Evolutionary conservation across 257 asterid species (phyloP).

Genomic region (Capsicum baccatum): DNA sequence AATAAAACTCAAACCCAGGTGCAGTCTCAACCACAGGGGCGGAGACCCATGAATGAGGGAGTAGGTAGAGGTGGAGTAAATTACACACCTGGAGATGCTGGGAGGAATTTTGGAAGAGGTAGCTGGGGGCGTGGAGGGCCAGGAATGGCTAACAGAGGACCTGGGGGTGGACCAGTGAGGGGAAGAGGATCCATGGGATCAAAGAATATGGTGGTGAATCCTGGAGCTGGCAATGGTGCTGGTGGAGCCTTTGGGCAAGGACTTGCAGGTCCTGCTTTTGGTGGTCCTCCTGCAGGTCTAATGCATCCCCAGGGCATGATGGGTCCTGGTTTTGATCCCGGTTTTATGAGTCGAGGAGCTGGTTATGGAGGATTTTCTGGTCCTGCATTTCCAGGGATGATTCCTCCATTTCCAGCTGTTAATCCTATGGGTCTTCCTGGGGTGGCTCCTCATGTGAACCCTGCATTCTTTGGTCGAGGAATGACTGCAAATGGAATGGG

Average conservation of each 20-base stretch:
- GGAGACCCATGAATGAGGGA: conserved; percentile 63
- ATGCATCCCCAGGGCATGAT: conserved; percentile 64
- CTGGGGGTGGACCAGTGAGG: conserved; percentile 66
- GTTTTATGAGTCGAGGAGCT: conserved; percentile 60
- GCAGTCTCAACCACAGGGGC: conserved; percentile 63
- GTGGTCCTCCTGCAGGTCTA: conserved; percentile 53
- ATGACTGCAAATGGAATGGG: conserved; percentile 58
- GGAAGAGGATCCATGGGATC: conserved; percentile 59
- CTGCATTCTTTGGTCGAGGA: conserved; percentile 65
- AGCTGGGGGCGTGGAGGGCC: conserved; percentile 67
- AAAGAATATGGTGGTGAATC: conserved; percentile 52
- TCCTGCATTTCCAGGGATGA: conserved; percentile 57
- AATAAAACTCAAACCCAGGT: conserved; percentile 51
- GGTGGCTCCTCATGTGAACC: conserved; percentile 66
- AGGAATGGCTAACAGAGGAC: conserved; percentile 66
- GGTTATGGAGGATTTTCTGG: conserved; percentile 65
- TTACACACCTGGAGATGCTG: conserved; percentile 55
- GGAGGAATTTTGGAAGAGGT: conserved; percentile 59
- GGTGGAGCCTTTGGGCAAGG: conserved; percentile 55
- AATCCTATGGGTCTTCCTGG: conserved; percentile 58
- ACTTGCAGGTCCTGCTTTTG: conserved; percentile 50
- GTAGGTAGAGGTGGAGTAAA: conserved; percentile 73
- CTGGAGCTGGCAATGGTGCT: conserved; percentile 42
- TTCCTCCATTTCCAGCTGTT: conserved; percentile 55
- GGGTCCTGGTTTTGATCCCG: conserved; percentile 64